Percentiles rank a stretch among this genome's conserved stretches.
Evolutionary conservation across 768 basidiomycete genomes (phyloP).

Genomic region (Rickenella mellea): DNA sequence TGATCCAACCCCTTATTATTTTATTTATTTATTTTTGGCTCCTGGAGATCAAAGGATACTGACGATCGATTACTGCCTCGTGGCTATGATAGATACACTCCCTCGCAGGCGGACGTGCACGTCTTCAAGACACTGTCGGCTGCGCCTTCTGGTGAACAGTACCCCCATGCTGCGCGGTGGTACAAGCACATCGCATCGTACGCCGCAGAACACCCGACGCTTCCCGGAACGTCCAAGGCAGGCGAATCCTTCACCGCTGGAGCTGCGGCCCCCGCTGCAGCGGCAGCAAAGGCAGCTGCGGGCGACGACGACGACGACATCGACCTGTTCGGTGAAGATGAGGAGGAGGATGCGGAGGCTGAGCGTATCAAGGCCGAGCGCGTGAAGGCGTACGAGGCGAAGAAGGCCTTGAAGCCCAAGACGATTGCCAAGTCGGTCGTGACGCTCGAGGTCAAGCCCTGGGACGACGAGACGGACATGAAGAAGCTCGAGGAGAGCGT

Average conservation of each 20-base stretch:
- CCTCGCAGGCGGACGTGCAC: constrained; percentile 89
- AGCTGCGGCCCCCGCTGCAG: constrained; percentile 33
- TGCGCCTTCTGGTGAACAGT: constrained; percentile 51
- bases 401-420: constrained; percentile 90
- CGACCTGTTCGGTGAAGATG: constrained; percentile 84
- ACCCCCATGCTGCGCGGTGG: constrained; percentile 82
- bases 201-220: constrained; percentile 60
- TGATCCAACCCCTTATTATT: constrained; percentile 34
- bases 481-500: constrained; percentile 71
- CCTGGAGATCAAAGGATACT: background rate
- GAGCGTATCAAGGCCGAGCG: constrained; percentile 87
- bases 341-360: constrained; percentile 77
- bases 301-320: constrained; percentile 69
- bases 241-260: constrained; percentile 61
- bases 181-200: constrained; percentile 92
- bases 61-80: constrained; percentile 7
- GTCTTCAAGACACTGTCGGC: constrained; percentile 77
- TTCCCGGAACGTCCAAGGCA: constrained; percentile 81
- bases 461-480: constrained; percentile 99
- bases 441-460: constrained; percentile 96
- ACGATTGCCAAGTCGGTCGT: constrained; percentile 93
- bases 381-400: constrained; percentile 85
- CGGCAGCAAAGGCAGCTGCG: constrained; percentile 32
- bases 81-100: constrained; percentile 55
- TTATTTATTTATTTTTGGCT: background rate